Conservation (phyloP, 345 rosid genomes). For the Corchorus olitorius region DNA sequence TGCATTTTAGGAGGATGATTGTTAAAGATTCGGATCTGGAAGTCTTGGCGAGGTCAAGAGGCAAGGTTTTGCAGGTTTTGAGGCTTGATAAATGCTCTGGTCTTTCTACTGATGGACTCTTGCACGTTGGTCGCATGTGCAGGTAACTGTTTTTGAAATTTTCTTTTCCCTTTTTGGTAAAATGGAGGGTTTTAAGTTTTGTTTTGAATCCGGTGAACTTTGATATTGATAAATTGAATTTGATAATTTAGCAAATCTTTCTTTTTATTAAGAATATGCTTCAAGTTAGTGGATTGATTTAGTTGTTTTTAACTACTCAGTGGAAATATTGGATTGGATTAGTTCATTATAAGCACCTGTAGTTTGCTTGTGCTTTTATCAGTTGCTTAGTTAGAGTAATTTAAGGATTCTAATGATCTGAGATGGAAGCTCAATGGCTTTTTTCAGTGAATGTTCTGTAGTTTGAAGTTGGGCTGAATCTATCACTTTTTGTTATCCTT, state of each 20-base stretch:
- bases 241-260: not conserved
- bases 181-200: not conserved
- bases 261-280: not conserved
- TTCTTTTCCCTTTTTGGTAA: not conserved
- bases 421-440: not conserved
- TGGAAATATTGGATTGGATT: not conserved
- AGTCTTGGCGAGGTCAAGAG: slow-evolving; percentile 48
- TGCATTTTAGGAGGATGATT: slow-evolving; percentile 87
- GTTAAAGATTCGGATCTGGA: slow-evolving; percentile 80
- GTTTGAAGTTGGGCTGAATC: not conserved
- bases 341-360: not conserved
- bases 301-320: not conserved
- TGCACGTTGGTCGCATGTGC: slow-evolving; percentile 67
- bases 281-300: not conserved
- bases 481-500: not conserved
- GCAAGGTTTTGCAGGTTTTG: slow-evolving; percentile 49
- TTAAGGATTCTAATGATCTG: not conserved
- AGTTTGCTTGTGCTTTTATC: not conserved
- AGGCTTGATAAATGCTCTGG: slow-evolving; percentile 94
- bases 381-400: not conserved
- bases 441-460: not conserved
- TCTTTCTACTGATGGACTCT: slow-evolving; percentile 81
- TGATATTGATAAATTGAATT: not conserved
- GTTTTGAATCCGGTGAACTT: not conserved
- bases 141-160: slow-evolving; percentile 39